phyloP scores from a whole-genome alignment of 2,329 filamentous ascomycete genomes.

The Akanthomyces dipterigenus region DNA sequence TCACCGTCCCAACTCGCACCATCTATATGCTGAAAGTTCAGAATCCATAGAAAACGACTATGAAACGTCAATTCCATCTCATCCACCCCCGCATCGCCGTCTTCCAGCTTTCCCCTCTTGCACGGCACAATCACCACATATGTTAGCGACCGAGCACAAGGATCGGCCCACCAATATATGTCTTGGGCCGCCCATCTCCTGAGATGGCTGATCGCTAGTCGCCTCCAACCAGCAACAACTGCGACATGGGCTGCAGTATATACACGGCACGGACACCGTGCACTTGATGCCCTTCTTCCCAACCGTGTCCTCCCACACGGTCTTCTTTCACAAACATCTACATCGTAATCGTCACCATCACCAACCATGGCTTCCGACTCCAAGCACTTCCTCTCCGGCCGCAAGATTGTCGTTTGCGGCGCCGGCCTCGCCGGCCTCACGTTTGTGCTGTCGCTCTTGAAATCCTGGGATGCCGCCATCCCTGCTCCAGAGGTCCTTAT shows the following conservation, averaged over 20 bases:
- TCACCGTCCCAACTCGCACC: not conserved
- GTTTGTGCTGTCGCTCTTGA: constrained; percentile 30
- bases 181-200: not conserved
- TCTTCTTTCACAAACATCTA: not conserved
- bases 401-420: constrained; percentile 32
- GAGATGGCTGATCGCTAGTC: not conserved
- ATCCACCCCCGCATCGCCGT: not conserved
- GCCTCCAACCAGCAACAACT: not conserved
- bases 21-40: too few species aligned
- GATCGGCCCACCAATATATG: not conserved
- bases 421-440: constrained; percentile 33
- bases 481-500: constrained; percentile 25
- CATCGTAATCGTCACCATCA: not conserved
- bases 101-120: too few species aligned
- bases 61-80: not conserved
- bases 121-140: not conserved
- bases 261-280: not conserved
- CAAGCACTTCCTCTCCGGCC: constrained; percentile 22
- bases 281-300: not conserved
- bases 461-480: constrained; percentile 24
- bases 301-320: not conserved
- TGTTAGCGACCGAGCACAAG: not conserved
- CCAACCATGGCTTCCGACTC: constrained; percentile 1
- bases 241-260: not conserved
- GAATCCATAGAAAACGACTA: too few species aligned